Evolutionary conservation across 257 asterid genomes (phyloP), one percentile per base, ranked within the genome.

Genomic region (Jasminum sambac): DNA sequence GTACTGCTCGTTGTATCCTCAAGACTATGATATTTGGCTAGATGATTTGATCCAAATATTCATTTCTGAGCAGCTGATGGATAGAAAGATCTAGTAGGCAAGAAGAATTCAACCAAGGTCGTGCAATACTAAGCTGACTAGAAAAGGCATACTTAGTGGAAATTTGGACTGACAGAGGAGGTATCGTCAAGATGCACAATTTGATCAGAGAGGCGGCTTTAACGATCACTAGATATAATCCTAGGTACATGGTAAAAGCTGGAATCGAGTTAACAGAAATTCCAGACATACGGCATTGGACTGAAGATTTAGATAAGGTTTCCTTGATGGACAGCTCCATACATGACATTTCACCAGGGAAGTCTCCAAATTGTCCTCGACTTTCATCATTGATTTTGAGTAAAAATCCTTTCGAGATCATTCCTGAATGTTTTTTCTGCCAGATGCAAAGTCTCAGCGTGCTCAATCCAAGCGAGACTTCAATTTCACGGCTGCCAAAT

Each of bases 1-100:
- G 63, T 80, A 71, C 23, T 80, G 85, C 40, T 80, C 75, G 17
- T 64, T 77, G 73, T 77, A 81, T 72, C 82, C 85, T 44, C 78
- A 71, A 71, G 76, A 68, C 46, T 57, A 55, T 43, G 52, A 67
- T 39, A 77, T 77, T 36, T 67, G 57, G 0, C 67, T 71, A 43
- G 85, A 67, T 48, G 78, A 77, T 36, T 42, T 81, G 42, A 81
- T 81, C 13, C 52, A 36, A 37, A 66, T 60, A 13, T 81, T 74
- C 63, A 72, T 81, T 21, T 37, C 43, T 5, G 80, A 77, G 46
- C 71, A 71, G 44, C 66, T 81, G 8, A 67, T 81, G 75, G 78
- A 77, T 34, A 73, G 42, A 77, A 77, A 61, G 70, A 39, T 69
- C 64, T 26, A 81, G 48, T 16, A 40, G 72, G 8, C 67, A 48